Percentiles rank a stretch among this genome's conserved stretches.
These are phyloP conservation scores for Pythium oligandrum DNA, from an alignment of 352 stramenopile genomes.

Conservation along the genomic window DNA sequence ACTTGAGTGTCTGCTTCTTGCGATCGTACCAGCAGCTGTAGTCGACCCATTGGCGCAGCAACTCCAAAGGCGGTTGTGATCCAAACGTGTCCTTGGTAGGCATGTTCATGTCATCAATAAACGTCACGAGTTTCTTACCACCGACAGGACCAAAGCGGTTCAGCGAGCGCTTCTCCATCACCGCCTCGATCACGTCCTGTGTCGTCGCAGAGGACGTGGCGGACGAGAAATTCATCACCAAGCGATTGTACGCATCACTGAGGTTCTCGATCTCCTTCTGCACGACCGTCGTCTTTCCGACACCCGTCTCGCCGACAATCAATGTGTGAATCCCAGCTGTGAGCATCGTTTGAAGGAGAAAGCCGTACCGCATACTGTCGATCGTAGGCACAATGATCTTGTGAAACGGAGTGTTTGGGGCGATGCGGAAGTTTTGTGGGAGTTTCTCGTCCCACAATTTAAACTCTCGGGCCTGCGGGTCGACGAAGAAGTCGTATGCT, in stretches of 20 bases:
- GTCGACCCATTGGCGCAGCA: constrained; percentile 91
- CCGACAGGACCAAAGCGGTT: constrained; percentile 86
- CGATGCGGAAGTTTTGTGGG: constrained; percentile 66
- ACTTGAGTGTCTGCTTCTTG: constrained; percentile 87
- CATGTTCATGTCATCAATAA: constrained; percentile 94
- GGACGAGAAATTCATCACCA: constrained; percentile 90
- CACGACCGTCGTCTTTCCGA: constrained; percentile 87
- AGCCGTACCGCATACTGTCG: constrained; percentile 80
- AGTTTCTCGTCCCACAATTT: constrained; percentile 85
- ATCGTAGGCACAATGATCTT: constrained; percentile 88
- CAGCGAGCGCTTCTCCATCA: constrained; percentile 88
- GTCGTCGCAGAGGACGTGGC: constrained; percentile 82
- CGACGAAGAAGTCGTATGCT: constrained; percentile 92
- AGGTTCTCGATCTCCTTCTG: constrained; percentile 78
- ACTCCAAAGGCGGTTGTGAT: constrained; percentile 87
- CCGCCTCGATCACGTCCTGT: constrained; percentile 88
- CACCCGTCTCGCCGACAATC: constrained; percentile 88
- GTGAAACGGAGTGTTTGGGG: constrained; percentile 69
- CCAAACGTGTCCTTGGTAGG: constrained; percentile 88
- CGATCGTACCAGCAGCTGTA: constrained; percentile 92
- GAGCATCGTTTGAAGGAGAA: constrained; percentile 76
- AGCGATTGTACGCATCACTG: constrained; percentile 65
- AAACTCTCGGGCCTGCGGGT: constrained; percentile 68
- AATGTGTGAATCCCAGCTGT: constrained; percentile 69
- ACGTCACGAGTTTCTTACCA: constrained; percentile 87